Percentiles rank a stretch among this genome's conserved stretches.
Evolutionary conservation across 2,329 filamentous ascomycete species (phyloP).

Genomic region (Exophiala oligosperma): DNA sequence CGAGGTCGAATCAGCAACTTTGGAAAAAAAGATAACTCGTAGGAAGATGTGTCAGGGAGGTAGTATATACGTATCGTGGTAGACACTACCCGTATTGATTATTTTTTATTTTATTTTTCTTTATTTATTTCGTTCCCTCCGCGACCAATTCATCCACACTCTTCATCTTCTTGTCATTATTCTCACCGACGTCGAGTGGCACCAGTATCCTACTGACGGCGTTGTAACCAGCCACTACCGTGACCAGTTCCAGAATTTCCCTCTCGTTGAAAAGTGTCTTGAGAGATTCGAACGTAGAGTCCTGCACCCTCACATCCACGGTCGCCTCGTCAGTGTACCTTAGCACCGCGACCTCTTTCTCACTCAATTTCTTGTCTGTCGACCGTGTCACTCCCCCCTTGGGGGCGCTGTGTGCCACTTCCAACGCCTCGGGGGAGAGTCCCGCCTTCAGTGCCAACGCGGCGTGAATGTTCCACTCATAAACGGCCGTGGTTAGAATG

Average conservation of each 20-base stretch:
- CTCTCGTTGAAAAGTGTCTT: conserved; percentile 52
- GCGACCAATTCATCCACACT: conserved; percentile 7
- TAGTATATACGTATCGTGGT: no score
- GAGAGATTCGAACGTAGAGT: conserved; percentile 65
- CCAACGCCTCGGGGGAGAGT: conserved; percentile 31
- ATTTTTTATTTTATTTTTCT: neutral
- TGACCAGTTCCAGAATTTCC: conserved; percentile 79
- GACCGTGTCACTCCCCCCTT: conserved; percentile 42
- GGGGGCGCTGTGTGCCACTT: neutral
- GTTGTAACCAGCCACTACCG: conserved; percentile 78
- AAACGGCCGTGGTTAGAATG: conserved; percentile 75
- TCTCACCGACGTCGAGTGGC: conserved; percentile 65
- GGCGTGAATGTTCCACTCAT: conserved; percentile 80
- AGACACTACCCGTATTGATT: neutral
- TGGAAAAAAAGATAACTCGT: no score
- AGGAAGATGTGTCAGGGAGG: no score
- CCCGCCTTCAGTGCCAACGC: conserved; percentile 56
- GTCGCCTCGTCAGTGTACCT: conserved; percentile 84
- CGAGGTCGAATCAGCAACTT: no score
- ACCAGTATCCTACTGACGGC: conserved; percentile 83
- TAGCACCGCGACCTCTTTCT: conserved; percentile 67
- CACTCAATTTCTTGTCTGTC: conserved; percentile 46
- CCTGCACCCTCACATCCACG: conserved; percentile 64
- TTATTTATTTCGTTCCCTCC: no score
- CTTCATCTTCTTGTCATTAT: conserved; percentile 32